Evolutionary conservation across 768 basidiomycete genomes (phyloP), one percentile per base, ranked within the genome.

Genomic region (Crepidotus variabilis): DNA sequence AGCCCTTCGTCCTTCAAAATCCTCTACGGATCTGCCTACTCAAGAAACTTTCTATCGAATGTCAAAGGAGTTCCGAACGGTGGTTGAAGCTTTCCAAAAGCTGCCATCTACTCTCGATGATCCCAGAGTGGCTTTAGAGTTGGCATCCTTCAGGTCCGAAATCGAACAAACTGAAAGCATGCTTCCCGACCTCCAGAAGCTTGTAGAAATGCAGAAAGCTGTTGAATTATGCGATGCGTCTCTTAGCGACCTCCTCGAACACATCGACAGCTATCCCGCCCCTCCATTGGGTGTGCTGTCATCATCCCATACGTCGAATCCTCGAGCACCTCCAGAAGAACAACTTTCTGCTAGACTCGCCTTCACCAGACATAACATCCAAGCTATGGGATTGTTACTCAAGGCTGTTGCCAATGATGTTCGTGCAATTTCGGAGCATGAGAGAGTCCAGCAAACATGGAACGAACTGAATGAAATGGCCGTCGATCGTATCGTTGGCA

Each of bases 231-330:
- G 90, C 61, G 92, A 95, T 66, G 72, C 76, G n/a, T 82, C 85
- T 20, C 75, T 94, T 46, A 94, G 92, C 62, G 90, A 94, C 67
- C 75, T 94, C 4, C 73, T 95, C 47, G 90, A 93, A 63, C 90
- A 93, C 63, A 78, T 93, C 53, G 92, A 95, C 67, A 91, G 88
- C 63, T 93, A 85, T 65, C 92, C 92, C 8, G 78, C 82, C 2
- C 67, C 75, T 32, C 86, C 86, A 4, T 66, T 74, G 23, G 76
- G 79, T 4, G 69, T 78, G 2, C 66, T 86, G 32, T 75, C 82
- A 3, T 84, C 84, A 9, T 21, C 70, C 75, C 14, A 83, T 83
- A 60, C 57, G 71, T 56, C 73, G 75, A 33, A 68, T 73, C 11
- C 58, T 67, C 67, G 71, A 21, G 61, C 78, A 3, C 70, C 82